These are phyloP conservation scores for Chrysosporium queenslandicum DNA, from an alignment of 2,329 filamentous ascomycete species.

Conservation along the genomic window DNA sequence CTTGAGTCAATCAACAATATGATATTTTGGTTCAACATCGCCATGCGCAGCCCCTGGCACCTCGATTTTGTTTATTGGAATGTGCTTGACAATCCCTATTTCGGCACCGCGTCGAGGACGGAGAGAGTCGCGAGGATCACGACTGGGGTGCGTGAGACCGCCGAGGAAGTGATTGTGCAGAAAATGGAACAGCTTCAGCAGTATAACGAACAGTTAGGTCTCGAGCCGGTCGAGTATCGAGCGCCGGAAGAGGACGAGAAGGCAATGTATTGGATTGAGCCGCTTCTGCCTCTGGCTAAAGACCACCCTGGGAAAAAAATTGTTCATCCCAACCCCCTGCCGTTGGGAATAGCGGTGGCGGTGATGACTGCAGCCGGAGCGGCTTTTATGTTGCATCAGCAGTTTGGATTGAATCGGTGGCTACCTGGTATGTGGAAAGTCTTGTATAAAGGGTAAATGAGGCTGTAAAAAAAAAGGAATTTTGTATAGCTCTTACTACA, in stretches of 20 bases:
- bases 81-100: slow-evolving; percentile 1
- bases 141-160: not conserved
- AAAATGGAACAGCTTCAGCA: not conserved
- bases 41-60: not conserved
- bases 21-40: slow-evolving; percentile 9
- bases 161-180: not conserved
- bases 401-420: not conserved
- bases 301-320: not conserved
- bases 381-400: not conserved
- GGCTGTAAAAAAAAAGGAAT: no score
- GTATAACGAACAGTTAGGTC: not conserved
- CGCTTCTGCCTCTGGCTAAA: not conserved
- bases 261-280: not conserved
- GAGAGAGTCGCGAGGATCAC: not conserved
- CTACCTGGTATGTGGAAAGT: not conserved
- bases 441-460: no score
- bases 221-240: not conserved
- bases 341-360: not conserved
- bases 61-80: slow-evolving; percentile 3
- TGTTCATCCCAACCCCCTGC: not conserved
- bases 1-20: not conserved
- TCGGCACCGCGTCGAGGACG: not conserved
- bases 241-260: not conserved
- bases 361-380: not conserved
- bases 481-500: no score